phyloP scores from a whole-genome alignment of 148 eudicot genomes.

The Fagopyrum esculentum region DNA sequence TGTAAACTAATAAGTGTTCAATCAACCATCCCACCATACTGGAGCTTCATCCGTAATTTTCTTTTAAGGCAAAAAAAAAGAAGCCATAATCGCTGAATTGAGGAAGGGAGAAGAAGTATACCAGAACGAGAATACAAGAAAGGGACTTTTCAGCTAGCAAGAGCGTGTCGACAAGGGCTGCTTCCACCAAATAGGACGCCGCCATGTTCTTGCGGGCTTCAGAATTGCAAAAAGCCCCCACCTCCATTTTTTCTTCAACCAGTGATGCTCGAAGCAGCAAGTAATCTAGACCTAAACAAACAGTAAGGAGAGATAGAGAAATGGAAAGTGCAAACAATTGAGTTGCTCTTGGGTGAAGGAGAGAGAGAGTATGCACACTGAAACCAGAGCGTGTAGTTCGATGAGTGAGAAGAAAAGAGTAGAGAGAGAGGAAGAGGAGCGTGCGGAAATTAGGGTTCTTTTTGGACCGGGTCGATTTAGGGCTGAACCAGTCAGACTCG shows the following conservation, averaged over 20 bases:
- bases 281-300: not conserved
- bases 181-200: conserved; percentile 7
- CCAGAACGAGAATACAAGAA: conserved; percentile 3
- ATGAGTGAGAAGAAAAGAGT: not conserved
- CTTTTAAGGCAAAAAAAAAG: not conserved
- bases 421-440: not conserved
- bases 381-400: not conserved
- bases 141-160: conserved; percentile 10
- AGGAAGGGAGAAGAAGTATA: conserved; percentile 8
- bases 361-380: not conserved
- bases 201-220: not conserved
- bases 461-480: conserved; percentile 14
- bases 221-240: conserved; percentile 10
- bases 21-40: not conserved
- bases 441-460: conserved; percentile 10
- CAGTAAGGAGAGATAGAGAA: not conserved
- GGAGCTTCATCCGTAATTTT: not conserved
- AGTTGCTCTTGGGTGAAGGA: not conserved
- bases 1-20: too few species aligned
- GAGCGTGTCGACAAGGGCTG: conserved; percentile 13
- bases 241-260: not conserved
- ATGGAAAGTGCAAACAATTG: not conserved
- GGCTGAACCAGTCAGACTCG: not conserved
- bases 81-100: not conserved
- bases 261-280: not conserved